phyloP scores from a whole-genome alignment of 1,284 basidiomycete species.

The Austroboletus olivaceoglutinosus region DNA sequence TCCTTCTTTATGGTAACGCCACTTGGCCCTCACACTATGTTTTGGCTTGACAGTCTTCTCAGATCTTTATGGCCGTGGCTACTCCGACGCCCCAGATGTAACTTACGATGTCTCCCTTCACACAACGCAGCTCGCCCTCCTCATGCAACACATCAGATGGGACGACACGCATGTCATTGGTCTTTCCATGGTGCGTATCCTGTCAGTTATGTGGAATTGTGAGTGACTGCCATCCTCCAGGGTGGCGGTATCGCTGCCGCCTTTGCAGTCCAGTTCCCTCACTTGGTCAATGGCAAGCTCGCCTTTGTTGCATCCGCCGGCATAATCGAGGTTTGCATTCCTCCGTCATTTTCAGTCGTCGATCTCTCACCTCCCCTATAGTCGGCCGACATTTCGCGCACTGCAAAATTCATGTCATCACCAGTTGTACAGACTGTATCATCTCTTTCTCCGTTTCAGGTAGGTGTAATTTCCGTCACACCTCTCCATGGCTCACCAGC shows the following conservation, averaged over 20 bases:
- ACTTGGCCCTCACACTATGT: neutral
- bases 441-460: constrained; percentile 58
- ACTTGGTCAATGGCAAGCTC: constrained; percentile 61
- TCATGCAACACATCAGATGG: constrained; percentile 76
- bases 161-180: constrained; percentile 61
- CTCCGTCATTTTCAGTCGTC: neutral
- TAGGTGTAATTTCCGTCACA: constrained; percentile 29
- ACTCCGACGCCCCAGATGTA: constrained; percentile 70
- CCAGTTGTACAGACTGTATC: constrained; percentile 62
- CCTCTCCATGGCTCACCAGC: constrained; percentile 14
- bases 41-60: constrained; percentile 6
- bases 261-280: constrained; percentile 67
- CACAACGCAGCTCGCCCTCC: constrained; percentile 72
- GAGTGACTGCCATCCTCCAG: constrained; percentile 33
- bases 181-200: constrained; percentile 54
- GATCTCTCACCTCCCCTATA: constrained; percentile 23
- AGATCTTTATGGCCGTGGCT: constrained; percentile 80
- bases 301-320: constrained; percentile 67
- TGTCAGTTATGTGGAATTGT: neutral
- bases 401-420: constrained; percentile 70
- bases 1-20: constrained; percentile 64
- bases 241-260: constrained; percentile 70
- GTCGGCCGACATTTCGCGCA: constrained; percentile 65
- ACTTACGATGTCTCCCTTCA: constrained; percentile 63
- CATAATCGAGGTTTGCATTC: constrained; percentile 52